Percentiles rank a stretch among this genome's conserved stretches.
These are phyloP conservation scores for Boletellus sp. DNA, from an alignment of 768 basidiomycete genomes.

Conservation along the genomic window DNA sequence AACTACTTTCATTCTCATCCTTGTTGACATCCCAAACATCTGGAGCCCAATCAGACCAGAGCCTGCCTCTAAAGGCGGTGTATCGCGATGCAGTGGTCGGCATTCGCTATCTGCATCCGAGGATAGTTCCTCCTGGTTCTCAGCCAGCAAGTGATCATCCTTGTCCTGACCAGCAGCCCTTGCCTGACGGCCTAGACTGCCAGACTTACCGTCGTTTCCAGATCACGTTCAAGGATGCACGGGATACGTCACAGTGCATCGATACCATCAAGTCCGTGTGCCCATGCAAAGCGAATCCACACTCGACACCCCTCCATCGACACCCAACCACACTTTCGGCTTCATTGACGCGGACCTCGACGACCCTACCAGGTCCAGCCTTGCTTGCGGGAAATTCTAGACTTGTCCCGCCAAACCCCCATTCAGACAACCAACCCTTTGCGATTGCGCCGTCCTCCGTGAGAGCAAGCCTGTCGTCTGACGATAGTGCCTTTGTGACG, in stretches of 20 bases:
- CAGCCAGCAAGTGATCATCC: conserved; percentile 28
- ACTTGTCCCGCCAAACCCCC: conserved; percentile 1
- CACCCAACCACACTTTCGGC: conserved; percentile 14
- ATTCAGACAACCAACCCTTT: not conserved
- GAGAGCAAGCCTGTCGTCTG: conserved; percentile 19
- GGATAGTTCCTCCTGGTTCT: conserved; percentile 26
- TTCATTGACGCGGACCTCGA: conserved; percentile 17
- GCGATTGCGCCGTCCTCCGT: conserved; percentile 6
- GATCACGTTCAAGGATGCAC: conserved; percentile 55
- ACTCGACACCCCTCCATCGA: conserved; percentile 21
- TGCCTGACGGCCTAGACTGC: conserved; percentile 8
- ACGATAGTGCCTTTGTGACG: conserved; percentile 26
- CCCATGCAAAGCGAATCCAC: conserved; percentile 64
- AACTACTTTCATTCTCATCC: conserved; percentile 64
- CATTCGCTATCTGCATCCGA: conserved; percentile 65
- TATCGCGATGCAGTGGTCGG: conserved; percentile 72
- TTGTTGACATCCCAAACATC: conserved; percentile 31
- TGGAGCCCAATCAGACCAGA: conserved; percentile 40
- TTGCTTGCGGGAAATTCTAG: not conserved
- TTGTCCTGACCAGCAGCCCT: not conserved
- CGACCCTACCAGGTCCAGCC: conserved; percentile 1
- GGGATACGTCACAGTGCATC: conserved; percentile 54
- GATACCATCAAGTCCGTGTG: conserved; percentile 63
- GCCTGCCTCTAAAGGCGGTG: conserved; percentile 75
- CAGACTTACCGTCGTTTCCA: conserved; percentile 76